Conservation (phyloP, 2,329 filamentous ascomycete species). For the Fusarium citri region DNA sequence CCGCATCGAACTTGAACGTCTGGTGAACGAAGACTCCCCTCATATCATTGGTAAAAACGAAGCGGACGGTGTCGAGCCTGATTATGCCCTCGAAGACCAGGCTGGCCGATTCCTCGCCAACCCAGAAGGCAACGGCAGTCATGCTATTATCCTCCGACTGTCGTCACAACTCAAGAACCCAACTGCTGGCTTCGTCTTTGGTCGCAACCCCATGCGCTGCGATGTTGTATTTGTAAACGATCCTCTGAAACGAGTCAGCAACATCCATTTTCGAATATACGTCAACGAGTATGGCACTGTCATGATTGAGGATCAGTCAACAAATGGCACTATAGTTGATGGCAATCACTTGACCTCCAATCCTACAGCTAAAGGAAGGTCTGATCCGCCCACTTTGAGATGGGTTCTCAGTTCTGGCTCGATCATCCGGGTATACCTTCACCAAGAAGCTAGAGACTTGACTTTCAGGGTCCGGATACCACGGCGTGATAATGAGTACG, state of each 20-base stretch:
- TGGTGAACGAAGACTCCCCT: slow-evolving; percentile 60
- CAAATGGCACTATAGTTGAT: slow-evolving; percentile 95
- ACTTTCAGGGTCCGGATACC: slow-evolving; percentile 90
- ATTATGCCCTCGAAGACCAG: slow-evolving; percentile 64
- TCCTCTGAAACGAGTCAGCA: slow-evolving; percentile 81
- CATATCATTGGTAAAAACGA: slow-evolving; percentile 63
- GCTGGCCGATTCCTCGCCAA: slow-evolving; percentile 58
- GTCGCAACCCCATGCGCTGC: slow-evolving; percentile 77
- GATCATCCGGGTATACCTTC: slow-evolving; percentile 75
- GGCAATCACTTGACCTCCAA: slow-evolving; percentile 68
- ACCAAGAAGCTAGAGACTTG: slow-evolving; percentile 68
- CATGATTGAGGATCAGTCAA: slow-evolving; percentile 94
- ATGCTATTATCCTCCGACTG: slow-evolving; percentile 83
- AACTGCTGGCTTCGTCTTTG: slow-evolving; percentile 83
- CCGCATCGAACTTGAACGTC: slow-evolving; percentile 72
- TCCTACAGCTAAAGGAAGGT: slow-evolving; percentile 51
- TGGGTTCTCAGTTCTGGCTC: slow-evolving; percentile 79
- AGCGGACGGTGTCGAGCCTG: slow-evolving; percentile 62
- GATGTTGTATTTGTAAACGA: slow-evolving; percentile 78
- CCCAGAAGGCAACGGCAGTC: slow-evolving; percentile 62
- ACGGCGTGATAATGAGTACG: slow-evolving; percentile 73
- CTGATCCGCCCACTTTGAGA: slow-evolving; percentile 49
- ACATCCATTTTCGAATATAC: slow-evolving; percentile 95
- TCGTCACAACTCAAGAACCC: slow-evolving; percentile 79
- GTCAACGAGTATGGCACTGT: slow-evolving; percentile 86